Base-by-base conservation (phyloP, 176 grass and related monocot species). In the Calamus simplicifolius region DNA sequence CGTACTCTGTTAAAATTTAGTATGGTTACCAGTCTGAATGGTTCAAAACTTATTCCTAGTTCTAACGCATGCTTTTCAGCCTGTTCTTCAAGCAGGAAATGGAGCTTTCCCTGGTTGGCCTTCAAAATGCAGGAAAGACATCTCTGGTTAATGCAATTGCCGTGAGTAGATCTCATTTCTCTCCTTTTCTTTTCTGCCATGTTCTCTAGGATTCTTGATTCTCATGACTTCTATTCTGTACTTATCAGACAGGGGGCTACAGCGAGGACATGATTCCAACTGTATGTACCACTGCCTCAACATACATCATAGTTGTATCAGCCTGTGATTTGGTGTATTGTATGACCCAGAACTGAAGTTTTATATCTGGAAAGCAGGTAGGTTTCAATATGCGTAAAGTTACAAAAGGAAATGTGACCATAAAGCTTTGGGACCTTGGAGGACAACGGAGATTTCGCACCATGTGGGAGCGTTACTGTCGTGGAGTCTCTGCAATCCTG, bases 261-360 rank as follows among this genome's bases (percentile, higher is more conserved):
- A 97, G 81, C n/a, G 92, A 97, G 67, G 92, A 91, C 78, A 97
- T 91, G 92, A 97, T 97, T 80, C 92, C 92, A 72, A 97, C 92
- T 1, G 92, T 97, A 91, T 16, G 78, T 76, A 57, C 67, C 23
- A n/a, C 69, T 35, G 13, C 49, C 38, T 43, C 21, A 51, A 57
- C 58, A 71, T 81, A 13, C 35, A 43, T 43, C 35, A 43, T 43
- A 43, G 12, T 43, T 10, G 8, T 43, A 43, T 43, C 12, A 13
- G 8, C 35, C 35, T 43, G 12, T 43, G 35, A 43, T 43, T 43
- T 43, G 6, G 1, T 43, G 35, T 13, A 13, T 43, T 43, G 35
- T 43, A 13, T 43, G 35, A 7, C 10, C 35, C 35, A 43, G 12
- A 43, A 13, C 2, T 43, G 35, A 43, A 10, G 35, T 43, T 35